These are phyloP conservation scores for Coniferiporia sulphurascens DNA, from an alignment of 1,284 basidiomycete species.

Conservation along the genomic window DNA sequence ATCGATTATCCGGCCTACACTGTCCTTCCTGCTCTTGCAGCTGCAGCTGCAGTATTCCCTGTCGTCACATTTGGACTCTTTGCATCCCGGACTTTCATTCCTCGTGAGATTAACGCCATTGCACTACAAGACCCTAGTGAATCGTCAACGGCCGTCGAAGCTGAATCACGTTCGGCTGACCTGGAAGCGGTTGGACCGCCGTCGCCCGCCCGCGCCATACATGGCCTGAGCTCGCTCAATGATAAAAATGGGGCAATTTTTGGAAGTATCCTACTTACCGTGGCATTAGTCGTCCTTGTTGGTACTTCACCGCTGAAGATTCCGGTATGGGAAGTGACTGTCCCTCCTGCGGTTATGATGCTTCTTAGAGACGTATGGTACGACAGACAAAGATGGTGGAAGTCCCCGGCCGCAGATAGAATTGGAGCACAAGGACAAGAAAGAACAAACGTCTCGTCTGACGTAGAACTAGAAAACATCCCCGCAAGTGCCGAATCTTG, in stretches of 20 bases:
- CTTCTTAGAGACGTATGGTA: constrained; percentile 29
- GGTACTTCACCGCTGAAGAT: constrained; percentile 45
- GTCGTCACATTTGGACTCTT: constrained; percentile 16
- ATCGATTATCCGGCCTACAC: constrained; percentile 22
- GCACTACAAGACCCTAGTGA: constrained; percentile 2
- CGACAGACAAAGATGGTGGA: constrained; percentile 25
- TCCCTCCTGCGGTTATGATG: constrained; percentile 74
- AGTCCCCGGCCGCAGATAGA: background rate
- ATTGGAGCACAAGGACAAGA: background rate
- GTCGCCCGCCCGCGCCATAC: background rate
- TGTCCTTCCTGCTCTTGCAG: constrained; percentile 24
- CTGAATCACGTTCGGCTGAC: background rate
- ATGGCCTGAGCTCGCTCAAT: background rate
- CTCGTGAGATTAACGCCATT: constrained; percentile 7
- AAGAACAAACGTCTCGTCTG: background rate
- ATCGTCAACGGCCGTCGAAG: background rate
- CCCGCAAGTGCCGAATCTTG: background rate
- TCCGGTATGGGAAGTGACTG: constrained; percentile 75
- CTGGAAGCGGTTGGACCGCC: background rate
- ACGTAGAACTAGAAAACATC: background rate
- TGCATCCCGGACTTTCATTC: constrained; percentile 5
- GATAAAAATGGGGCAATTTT: constrained; percentile 35
- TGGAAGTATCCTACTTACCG: constrained; percentile 36
- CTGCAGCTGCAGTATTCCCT: constrained; percentile 18
- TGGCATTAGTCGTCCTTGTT: constrained; percentile 52